These are phyloP conservation scores for Paragyromitra xinjiangensis DNA, from an alignment of 495 filamentous ascomycete species.

Conservation along the genomic window DNA sequence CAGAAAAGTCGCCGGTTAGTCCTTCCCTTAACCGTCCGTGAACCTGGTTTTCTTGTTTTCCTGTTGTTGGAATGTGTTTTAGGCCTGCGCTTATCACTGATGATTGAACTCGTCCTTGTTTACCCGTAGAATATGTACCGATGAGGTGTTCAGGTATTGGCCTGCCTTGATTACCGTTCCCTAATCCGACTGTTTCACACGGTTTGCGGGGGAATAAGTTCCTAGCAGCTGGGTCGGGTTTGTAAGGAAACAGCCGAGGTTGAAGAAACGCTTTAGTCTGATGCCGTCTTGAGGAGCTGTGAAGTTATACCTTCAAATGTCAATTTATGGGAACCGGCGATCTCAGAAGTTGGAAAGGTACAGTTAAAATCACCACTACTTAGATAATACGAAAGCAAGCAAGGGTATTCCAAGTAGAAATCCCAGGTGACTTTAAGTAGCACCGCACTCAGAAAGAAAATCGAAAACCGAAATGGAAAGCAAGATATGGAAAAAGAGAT, in stretches of 20 bases:
- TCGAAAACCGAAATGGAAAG: slow-evolving; percentile 12
- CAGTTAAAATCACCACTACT: slow-evolving; percentile 27
- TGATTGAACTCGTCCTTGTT: slow-evolving; percentile 24
- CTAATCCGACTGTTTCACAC: slow-evolving; percentile 34
- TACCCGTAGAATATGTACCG: slow-evolving; percentile 34
- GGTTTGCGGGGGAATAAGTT: slow-evolving; percentile 36
- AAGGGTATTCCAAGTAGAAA: slow-evolving; percentile 32
- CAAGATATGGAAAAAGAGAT: slow-evolving; percentile 43
- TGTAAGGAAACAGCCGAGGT: slow-evolving; percentile 45
- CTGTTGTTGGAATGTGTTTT: slow-evolving; percentile 13
- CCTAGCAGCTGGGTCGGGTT: slow-evolving; percentile 38
- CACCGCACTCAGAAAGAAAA: slow-evolving; percentile 31
- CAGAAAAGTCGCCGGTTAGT: slow-evolving; percentile 19
- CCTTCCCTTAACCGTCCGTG: slow-evolving; percentile 26
- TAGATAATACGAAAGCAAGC: slow-evolving; percentile 32
- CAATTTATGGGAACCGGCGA: slow-evolving; percentile 51
- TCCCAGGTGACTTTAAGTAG: slow-evolving; percentile 40
- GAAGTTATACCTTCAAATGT: slow-evolving; percentile 29
- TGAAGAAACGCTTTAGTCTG: slow-evolving; percentile 26
- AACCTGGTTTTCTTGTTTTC: slow-evolving; percentile 24
- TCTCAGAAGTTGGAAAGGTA: slow-evolving; percentile 32
- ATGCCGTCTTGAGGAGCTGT: slow-evolving; percentile 22
- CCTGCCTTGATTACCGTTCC: slow-evolving; percentile 36
- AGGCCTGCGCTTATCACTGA: slow-evolving; percentile 14
- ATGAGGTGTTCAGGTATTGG: slow-evolving; percentile 35